These are phyloP conservation scores for Neoascochyta sp. DNA, from an alignment of 2,329 filamentous ascomycete species.

Conservation along the genomic window DNA sequence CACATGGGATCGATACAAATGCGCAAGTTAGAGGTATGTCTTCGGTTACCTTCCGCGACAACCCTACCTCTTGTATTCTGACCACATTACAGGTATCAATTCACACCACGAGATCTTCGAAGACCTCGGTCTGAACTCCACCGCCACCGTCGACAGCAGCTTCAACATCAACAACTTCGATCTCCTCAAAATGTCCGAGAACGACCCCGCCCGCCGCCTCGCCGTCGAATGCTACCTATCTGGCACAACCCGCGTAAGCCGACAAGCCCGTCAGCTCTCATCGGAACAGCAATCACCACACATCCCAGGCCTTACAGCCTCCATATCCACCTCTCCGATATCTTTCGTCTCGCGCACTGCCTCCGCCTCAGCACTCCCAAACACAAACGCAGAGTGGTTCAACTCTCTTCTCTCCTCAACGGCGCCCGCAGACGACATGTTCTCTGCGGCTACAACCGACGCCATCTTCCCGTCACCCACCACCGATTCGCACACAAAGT, in stretches of 20 bases:
- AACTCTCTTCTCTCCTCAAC: no score
- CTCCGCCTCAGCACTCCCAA: slow-evolving; percentile 10
- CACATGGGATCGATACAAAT: slow-evolving; percentile 39
- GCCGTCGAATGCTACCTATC: slow-evolving; percentile 27
- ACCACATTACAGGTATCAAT: slow-evolving; percentile 6
- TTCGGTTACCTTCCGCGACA: neutral
- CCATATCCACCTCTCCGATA: slow-evolving; percentile 12
- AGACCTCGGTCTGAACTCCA: slow-evolving; percentile 29
- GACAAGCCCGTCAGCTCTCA: slow-evolving; percentile 10
- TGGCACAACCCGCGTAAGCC: slow-evolving; percentile 17
- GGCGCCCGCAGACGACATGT: no score
- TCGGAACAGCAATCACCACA: slow-evolving; percentile 14
- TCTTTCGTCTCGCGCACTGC: slow-evolving; percentile 14
- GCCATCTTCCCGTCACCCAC: slow-evolving; percentile 23
- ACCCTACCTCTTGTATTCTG: neutral
- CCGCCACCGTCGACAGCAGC: slow-evolving; percentile 24
- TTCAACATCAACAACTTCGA: slow-evolving; percentile 30
- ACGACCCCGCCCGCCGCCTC: slow-evolving; percentile 13
- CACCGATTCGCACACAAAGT: slow-evolving; percentile 10
- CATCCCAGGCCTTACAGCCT: slow-evolving; percentile 15
- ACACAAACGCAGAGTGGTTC: no score
- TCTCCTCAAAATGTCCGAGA: slow-evolving; percentile 6
- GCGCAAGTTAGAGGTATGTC: slow-evolving; percentile 9
- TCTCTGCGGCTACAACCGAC: no score
- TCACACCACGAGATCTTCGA: slow-evolving; percentile 29